Percentiles rank a stretch among this genome's conserved stretches.
These are phyloP conservation scores for Fusarium veterinarium DNA, from an alignment of 2,329 filamentous ascomycete genomes.

Conservation along the genomic window DNA sequence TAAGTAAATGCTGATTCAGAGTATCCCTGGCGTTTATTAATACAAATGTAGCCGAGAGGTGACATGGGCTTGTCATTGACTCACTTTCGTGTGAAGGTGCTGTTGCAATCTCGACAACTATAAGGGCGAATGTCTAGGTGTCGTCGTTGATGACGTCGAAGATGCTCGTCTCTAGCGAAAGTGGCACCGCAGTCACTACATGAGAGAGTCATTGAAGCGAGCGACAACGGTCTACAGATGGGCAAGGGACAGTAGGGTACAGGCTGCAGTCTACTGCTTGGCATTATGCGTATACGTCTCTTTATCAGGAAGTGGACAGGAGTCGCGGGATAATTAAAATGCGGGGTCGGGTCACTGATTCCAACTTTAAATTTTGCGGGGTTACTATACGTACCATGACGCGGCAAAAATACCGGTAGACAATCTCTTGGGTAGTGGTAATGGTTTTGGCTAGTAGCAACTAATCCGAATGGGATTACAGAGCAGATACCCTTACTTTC, in stretches of 20 bases:
- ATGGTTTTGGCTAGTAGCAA: too few relatives aligned
- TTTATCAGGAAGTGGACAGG: background rate
- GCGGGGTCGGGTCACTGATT: background rate
- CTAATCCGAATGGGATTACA: background rate
- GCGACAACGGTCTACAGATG: too few relatives aligned
- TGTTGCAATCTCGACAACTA: background rate
- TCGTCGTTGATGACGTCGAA: background rate
- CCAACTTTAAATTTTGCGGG: background rate
- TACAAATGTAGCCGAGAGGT: rapidly evolving
- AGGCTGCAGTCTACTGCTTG: background rate
- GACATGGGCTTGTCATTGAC: rapidly evolving
- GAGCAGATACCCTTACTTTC: background rate
- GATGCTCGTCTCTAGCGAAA: background rate
- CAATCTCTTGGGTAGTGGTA: background rate
- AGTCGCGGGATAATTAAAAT: background rate
- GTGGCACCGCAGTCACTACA: background rate
- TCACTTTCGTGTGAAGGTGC: background rate
- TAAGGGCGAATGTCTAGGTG: background rate
- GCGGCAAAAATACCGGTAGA: background rate
- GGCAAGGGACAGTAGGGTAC: background rate
- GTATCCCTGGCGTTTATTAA: background rate
- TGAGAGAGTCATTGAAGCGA: background rate
- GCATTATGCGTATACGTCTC: background rate
- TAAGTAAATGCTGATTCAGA: background rate
- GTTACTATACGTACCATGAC: background rate